Percentiles rank a stretch among this genome's conserved stretches.
Evolutionary conservation across 2,329 filamentous ascomycete species (phyloP).

Genomic region (Podosphaera xanthii): DNA sequence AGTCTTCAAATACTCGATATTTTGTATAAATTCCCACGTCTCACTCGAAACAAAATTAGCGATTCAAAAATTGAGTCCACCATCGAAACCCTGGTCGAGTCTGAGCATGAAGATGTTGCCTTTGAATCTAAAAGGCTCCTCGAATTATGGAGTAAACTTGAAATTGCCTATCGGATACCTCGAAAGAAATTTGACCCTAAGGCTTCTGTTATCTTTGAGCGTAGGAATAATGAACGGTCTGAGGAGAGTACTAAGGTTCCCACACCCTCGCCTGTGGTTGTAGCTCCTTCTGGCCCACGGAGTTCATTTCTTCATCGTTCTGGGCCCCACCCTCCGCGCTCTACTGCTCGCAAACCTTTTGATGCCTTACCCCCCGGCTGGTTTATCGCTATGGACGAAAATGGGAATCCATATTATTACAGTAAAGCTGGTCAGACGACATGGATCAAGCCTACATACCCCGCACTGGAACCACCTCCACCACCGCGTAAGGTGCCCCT

Average conservation of each 20-base stretch:
- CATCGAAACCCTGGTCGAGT: constrained; percentile 42
- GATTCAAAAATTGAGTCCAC: constrained; percentile 85
- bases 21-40: constrained; percentile 64
- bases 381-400: constrained; percentile 51
- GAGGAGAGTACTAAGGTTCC: constrained; percentile 20
- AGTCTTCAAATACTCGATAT: constrained; percentile 77
- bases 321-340: constrained; percentile 26
- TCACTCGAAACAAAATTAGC: constrained; percentile 91
- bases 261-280: constrained; percentile 6
- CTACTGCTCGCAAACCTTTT: constrained; percentile 32
- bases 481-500: constrained; percentile 30
- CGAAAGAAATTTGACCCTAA: constrained; percentile 66
- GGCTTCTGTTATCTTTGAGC: constrained; percentile 30
- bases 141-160: constrained; percentile 69
- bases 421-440: constrained; percentile 54
- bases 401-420: constrained; percentile 69
- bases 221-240: constrained; percentile 39
- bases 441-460: constrained; percentile 55
- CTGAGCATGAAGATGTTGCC: constrained; percentile 53
- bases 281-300: constrained; percentile 26
- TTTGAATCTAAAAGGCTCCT: constrained; percentile 48
- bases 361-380: constrained; percentile 57
- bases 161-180: constrained; percentile 80
- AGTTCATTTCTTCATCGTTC: constrained; percentile 29
- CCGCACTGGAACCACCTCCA: constrained; percentile 33